Evolutionary conservation across 352 stramenopile species (phyloP), one percentile per base, ranked within the genome.

Genomic region (Blastocystis sp.): DNA sequence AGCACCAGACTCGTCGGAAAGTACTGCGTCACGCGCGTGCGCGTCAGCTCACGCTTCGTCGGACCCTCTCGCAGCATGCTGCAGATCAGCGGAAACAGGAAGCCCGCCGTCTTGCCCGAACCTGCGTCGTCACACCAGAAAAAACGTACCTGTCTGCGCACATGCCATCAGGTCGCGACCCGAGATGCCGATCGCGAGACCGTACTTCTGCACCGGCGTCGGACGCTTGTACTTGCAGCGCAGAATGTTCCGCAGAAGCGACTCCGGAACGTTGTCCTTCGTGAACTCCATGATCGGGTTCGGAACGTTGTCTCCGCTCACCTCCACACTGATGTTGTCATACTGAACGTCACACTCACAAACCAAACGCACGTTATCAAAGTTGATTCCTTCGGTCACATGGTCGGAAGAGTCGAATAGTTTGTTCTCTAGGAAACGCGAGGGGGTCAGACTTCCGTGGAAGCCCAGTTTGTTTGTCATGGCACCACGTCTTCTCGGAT

Each of bases 131-230:
- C 16, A 84, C 0, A 18, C 8, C 24, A 32, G 21, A 0, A n/a
- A 84, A 86, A 84, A 84, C 11, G 42, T 73, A 65, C 88, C 88
- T 27, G 96, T 99, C 90, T 99, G 96, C 16, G 96, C 92, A 91
- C 95, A 98, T 6, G 96, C 96, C 96, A 99, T 98, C 87, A 99
- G 92, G 88, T 99, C 96, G 71, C 94, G 92, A 71, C 93, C 94
- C 1, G 89, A 90, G 24, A 93, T 89, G 29, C 91, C 92, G 87
- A 99, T 98, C 51, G 96, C 95, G 76, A 99, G 97, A 72, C 93
- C 97, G 90, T 98, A 98, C 90, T 98, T 98, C 87, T 99, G 96
- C 42, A 99, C 95, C 4, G 96, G 96, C 40, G 96, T 99, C 29
- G 96, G 96, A 87, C 94, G 97, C 54, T 72, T 87, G 91, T 98